Percentiles rank a stretch among this genome's conserved stretches.
phyloP scores from a whole-genome alignment of 2,329 filamentous ascomycete genomes.

The Trichoderma asperellum region DNA sequence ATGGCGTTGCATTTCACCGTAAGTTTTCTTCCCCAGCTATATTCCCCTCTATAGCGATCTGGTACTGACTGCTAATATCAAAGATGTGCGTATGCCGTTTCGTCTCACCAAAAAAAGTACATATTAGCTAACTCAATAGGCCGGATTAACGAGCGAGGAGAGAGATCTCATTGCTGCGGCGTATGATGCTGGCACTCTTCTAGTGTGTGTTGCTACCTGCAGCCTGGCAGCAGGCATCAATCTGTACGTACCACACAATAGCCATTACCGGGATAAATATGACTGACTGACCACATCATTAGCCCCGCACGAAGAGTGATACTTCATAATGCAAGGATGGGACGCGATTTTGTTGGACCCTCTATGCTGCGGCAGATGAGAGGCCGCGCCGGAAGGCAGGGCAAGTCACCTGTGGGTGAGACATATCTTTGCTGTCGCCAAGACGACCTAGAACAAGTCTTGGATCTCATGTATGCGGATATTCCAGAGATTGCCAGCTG shows the following conservation, averaged over 20 bases:
- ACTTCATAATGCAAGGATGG: slow-evolving; percentile 75
- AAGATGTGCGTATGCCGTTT: slow-evolving; percentile 44
- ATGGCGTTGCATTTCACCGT: slow-evolving; percentile 77
- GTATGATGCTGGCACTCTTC: slow-evolving; percentile 69
- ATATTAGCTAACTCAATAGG: slow-evolving; percentile 45
- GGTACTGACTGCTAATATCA: background rate
- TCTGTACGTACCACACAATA: slow-evolving; percentile 46
- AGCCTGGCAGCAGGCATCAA: slow-evolving; percentile 85
- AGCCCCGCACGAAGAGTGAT: slow-evolving; percentile 71
- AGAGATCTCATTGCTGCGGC: slow-evolving; percentile 71
- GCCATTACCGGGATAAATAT: background rate
- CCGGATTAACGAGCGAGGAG: slow-evolving; percentile 74
- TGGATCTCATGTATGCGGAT: slow-evolving; percentile 72
- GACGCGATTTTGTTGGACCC: slow-evolving; percentile 74
- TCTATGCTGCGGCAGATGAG: slow-evolving; percentile 83
- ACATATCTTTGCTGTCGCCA: slow-evolving; percentile 76
- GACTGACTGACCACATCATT: slow-evolving; percentile 33
- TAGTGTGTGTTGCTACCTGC: slow-evolving; percentile 76
- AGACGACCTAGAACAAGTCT: slow-evolving; percentile 68
- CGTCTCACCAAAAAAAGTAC: background rate
- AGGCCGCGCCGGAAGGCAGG: slow-evolving; percentile 75
- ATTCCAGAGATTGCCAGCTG: slow-evolving; percentile 72
- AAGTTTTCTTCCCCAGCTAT: slow-evolving; percentile 38
- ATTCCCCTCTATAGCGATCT: background rate
- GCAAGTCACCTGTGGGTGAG: slow-evolving; percentile 76